A percentile compares a stretch with the other conserved stretches of the same genome.
Conservation (phyloP, 2,329 filamentous ascomycete species). For the Ophiocordyceps camponoti-floridani region DNA sequence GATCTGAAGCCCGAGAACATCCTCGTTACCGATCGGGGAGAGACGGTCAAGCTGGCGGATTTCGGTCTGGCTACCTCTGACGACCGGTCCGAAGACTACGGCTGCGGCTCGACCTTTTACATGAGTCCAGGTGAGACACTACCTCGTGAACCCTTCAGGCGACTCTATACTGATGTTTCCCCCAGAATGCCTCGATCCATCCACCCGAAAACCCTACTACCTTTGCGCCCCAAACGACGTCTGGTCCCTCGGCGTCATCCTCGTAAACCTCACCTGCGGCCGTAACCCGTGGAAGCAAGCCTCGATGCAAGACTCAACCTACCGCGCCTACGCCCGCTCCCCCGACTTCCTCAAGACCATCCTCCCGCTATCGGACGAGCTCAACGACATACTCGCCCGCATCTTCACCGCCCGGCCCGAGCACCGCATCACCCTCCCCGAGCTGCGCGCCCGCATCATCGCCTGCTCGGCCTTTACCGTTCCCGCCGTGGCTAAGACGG, state of each 20-base stretch:
- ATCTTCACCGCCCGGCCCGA: conserved; percentile 79
- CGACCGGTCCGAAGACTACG: conserved; percentile 76
- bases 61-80: conserved; percentile 89
- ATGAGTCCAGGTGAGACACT: conserved; percentile 81
- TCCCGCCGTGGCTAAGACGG: conserved; percentile 16
- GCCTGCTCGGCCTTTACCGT: conserved; percentile 59
- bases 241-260: conserved; percentile 94
- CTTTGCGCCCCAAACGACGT: conserved; percentile 89
- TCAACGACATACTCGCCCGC: conserved; percentile 71
- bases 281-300: conserved; percentile 98
- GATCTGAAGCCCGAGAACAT: conserved; percentile 98
- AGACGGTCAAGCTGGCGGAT: conserved; percentile 88
- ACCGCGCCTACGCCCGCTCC: conserved; percentile 75
- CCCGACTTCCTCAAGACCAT: conserved; percentile 83
- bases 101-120: conserved; percentile 96
- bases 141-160: conserved; percentile 2
- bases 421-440: conserved; percentile 62
- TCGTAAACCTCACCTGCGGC: conserved; percentile 93
- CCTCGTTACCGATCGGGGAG: conserved; percentile 71
- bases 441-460: conserved; percentile 61
- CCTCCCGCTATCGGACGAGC: conserved; percentile 72
- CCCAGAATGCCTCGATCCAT: conserved; percentile 75
- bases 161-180: conserved; percentile 1
- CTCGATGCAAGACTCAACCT: conserved; percentile 83
- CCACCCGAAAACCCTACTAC: conserved; percentile 60